phyloP scores from a whole-genome alignment of 805 yeast genomes.

The Yamadazyma laniorum region DNA sequence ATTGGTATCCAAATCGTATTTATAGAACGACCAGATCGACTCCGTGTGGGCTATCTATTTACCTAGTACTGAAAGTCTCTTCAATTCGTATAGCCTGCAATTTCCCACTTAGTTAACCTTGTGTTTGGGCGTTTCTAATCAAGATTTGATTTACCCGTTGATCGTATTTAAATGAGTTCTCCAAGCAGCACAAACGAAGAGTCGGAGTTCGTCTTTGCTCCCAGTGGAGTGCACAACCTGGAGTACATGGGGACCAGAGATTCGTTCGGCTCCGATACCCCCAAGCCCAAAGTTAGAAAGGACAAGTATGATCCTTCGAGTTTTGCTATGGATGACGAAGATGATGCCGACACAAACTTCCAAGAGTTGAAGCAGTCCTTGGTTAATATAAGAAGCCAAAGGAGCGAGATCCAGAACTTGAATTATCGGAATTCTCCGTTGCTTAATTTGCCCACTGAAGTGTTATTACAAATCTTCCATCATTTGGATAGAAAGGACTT shows the following conservation, averaged over 20 bases:
- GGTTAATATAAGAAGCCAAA: slow-evolving; percentile 25
- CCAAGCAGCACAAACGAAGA: slow-evolving; percentile 13
- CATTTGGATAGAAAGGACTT: slow-evolving; percentile 62
- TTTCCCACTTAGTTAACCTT: no score
- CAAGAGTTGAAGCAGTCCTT: slow-evolving; percentile 35
- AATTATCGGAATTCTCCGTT: slow-evolving; percentile 36
- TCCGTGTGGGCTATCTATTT: no score
- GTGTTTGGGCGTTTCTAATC: no score
- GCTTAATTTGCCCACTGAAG: slow-evolving; percentile 54
- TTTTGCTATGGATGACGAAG: slow-evolving; percentile 23
- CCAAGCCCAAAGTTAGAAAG: neutral
- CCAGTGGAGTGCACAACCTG: neutral
- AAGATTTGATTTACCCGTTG: no score
- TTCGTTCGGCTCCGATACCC: neutral
- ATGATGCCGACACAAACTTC: slow-evolving; percentile 27
- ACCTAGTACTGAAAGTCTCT: no score
- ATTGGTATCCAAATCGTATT: no score
- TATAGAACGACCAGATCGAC: no score
- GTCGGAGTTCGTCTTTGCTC: neutral
- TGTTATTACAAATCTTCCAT: slow-evolving; percentile 64
- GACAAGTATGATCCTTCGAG: slow-evolving; percentile 4
- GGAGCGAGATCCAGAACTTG: slow-evolving; percentile 23
- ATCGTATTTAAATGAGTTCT: slow-evolving; percentile 15
- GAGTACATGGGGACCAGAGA: neutral
- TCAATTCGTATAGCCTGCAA: no score